Base-by-base conservation (phyloP, 2,329 filamentous ascomycete genomes). In the Dothideomycetes sp. region DNA sequence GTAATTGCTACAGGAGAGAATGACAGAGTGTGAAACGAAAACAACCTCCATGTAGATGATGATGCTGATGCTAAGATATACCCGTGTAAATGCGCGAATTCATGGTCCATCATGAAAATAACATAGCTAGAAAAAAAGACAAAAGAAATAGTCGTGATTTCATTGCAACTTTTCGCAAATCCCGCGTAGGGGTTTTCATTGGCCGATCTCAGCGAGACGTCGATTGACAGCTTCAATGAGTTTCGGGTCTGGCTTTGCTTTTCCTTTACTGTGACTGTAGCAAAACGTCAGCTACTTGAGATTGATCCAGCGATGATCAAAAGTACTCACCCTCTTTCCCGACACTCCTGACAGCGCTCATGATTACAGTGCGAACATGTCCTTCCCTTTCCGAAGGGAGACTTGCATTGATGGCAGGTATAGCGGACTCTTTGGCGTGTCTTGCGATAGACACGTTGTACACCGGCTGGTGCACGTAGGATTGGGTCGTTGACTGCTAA, bases 291-390 rank as follows among this genome's bases (percentile, higher is more conserved):
- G 32, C 16, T 15, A 23, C 12, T 4, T 15, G 7, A n/a, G 17
- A 10, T n/a, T n/a, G n/a, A 12, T 17, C 3, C 7, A 6, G 2
- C 25, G 33, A 22, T 2, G 11, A 19, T 28, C 10, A 8, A 16
- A 7, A 34, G 2, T 16, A 62, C 65, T 53, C 53, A 68, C 64
- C 65, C 64, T 47, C 58, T 66, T 35, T 80, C 69, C 12, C 69
- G 68, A 52, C 79, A 84, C 39, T 69, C 63, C 2, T 67, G 61
- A 52, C 79, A 80, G 49, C 78, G 76, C 45, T 69, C 61, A 51
- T 80, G 73, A 1, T 68, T 65, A 53, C 82, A 86, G 12, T 69
- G n/a, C n/a, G n/a, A n/a, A n/a, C n/a, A n/a, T n/a, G n/a, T 19
- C 16, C 67, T 67, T 5, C 70, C 71, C 29, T 75, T 64, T 3